Base-by-base conservation (phyloP, 169 alveolate species). In the Eimeria sp. region DNA sequence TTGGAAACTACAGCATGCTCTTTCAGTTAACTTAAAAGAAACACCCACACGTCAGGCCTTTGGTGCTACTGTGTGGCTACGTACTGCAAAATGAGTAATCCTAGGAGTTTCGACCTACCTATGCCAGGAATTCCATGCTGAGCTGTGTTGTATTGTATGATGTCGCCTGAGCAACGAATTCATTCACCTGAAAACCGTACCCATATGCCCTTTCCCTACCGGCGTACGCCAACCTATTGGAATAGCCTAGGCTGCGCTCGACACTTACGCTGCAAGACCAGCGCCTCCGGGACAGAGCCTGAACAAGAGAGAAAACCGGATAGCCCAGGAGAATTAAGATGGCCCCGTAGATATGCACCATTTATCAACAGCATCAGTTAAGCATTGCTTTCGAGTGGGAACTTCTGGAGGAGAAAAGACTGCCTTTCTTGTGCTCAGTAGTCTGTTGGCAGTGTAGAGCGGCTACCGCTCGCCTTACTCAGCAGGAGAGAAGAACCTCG, bases 201-300 rank as follows among this genome's bases (percentile, higher is more conserved):
- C 9, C 34, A 14, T 34, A 34, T n/a, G 27, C 82, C 82, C n/a
- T 5, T 34, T 18, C 30, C 82, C 82, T 72, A 51, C 30, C 51
- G 40, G 57, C 20, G 57, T 73, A 0, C 83, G 7, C 54, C 3
- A 3, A 40, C 54, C 83, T 2, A 30, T 73, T 16, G 13, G 54
- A 40, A 40, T 45, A 73, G 40, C 34, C 6, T 0, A 40, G 51
- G 30, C 57, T 18, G 57, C 14, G 54, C 51, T 34, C 30, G 83
- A 47, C 40, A 61, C 94, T 65, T 87, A 87, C 94, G 94, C 83
- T 87, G 94, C 94, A 87, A 27, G 40, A 43, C 65, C 34, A 87
- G 70, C 30, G 84, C 57, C n/a, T 43, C 63, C n/a, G 94, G 94
- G 22, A 87, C 94, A 14, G 94, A 87, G 61, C 94, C 94, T 87